Base-by-base conservation (phyloP, 2,329 filamentous ascomycete species). In the Domatiomyces globalis region DNA sequence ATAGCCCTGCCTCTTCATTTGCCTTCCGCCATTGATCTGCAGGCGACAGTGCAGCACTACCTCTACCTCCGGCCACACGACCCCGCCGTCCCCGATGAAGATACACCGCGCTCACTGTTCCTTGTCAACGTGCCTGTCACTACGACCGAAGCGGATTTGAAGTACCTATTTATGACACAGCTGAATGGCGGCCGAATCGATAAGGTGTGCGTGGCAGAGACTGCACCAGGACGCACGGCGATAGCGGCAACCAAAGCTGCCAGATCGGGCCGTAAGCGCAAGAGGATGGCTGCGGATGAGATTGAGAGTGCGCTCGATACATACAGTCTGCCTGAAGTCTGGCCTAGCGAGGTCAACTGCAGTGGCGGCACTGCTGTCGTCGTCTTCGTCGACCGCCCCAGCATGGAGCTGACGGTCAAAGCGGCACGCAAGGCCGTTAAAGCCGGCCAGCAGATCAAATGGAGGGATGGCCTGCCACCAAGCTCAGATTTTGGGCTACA, bases 91-190 rank as follows among this genome's bases (percentile, higher is more conserved):
- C 80, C 85, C 12, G 84, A 84, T 6, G 73, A 77, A 50, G 77
- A 85, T 66, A 84, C 90, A 60, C 72, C 79, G 15, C 82, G 89
- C 60, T 88, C 85, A 55, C 75, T 98, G 17, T 98, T 95, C 68
- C 65, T 94, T n/a, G 85, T 89, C 57, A 96, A 98, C 62, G 71
- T 94, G 0, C 92, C 92, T 5, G 74, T 84, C 56, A 89, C 95
- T 64, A 83, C 87, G 53, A 94, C 87, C 4, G 82, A 87, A 51
- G 67, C 73, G 1, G 85, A 89, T 61, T 75, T 96, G 43, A 81
- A 87, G 45, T 74, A 81, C 43, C 71, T 96, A 0, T 94, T 96
- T 60, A 71, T 79, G 0, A 73, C 76, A 0, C 77, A 94, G 15
- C 75, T 95, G 0, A 84, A 86, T 7, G 81, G 84, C 0, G 85